Conservation (phyloP, 2,329 filamentous ascomycete species). For the Coniochaeta sp. region DNA sequence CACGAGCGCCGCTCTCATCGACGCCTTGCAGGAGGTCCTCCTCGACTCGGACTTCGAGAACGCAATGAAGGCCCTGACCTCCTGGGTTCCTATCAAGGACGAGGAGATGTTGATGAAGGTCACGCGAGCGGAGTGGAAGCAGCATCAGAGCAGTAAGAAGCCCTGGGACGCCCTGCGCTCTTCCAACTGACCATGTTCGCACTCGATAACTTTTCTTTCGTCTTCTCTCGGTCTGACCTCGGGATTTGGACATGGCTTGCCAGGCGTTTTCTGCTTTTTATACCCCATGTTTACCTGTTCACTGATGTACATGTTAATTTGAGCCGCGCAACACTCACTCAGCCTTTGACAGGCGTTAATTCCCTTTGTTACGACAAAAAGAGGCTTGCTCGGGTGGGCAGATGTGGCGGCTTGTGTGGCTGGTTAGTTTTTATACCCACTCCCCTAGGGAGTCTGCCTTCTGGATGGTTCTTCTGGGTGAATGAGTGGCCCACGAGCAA, state of each 20-base stretch:
- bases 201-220: constrained; percentile 11
- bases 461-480: not conserved
- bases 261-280: not conserved
- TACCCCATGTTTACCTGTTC: not conserved
- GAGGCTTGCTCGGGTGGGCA: not conserved
- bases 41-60: constrained; percentile 95
- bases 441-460: not conserved
- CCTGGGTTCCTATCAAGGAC: constrained; percentile 89
- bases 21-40: constrained; percentile 81
- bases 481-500: not conserved
- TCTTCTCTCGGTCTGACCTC: constrained; percentile 2
- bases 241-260: not conserved
- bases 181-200: not conserved
- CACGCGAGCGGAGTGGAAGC: constrained; percentile 78
- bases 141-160: constrained; percentile 41
- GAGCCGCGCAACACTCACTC: not conserved
- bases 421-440: not conserved
- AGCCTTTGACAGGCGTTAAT: not conserved
- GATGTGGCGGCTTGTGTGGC: not conserved
- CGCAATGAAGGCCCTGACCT: constrained; percentile 93
- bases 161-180: constrained; percentile 18
- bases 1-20: constrained; percentile 80
- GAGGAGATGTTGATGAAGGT: constrained; percentile 89
- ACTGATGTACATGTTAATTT: not conserved
- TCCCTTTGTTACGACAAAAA: not conserved